Evolutionary conservation across 2,329 filamentous ascomycete genomes (phyloP), one percentile per base, ranked within the genome.

Genomic region (Pseudogymnoascus destructans): DNA sequence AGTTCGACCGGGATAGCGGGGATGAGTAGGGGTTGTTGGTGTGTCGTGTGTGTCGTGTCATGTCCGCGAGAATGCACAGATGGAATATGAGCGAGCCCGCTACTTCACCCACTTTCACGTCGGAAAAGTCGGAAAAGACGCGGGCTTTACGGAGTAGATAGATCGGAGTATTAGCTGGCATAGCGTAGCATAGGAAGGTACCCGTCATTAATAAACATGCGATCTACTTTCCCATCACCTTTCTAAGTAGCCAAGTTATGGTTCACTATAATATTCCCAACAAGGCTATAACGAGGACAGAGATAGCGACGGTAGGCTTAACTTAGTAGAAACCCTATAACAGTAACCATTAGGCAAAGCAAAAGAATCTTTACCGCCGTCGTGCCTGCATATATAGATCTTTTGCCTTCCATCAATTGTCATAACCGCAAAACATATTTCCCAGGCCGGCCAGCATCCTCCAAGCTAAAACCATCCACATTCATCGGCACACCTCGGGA

Each of bases 1-100:
- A 92, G 67, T 77, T 64, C 19, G 57, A 60, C 13, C 30, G 61
- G 59, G 36, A 54, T 15, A 57, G 23, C 4, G 23, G 35, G 15
- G 58, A 42, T 2, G 55, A 57, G 32, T 25, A 27, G 15, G 11
- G n/a, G 13, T 3, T 8, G 19, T 3, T 23, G 40, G 21, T 11
- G 21, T 21, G 38, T 23, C 2, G 1, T 23, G 11, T n/a, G n/a
- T n/a, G n/a, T n/a, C n/a, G n/a, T n/a, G n/a, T n/a, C n/a, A n/a
- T n/a, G n/a, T n/a, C n/a, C n/a, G n/a, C n/a, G n/a, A 46, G 19
- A 46, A 7, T 46, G 40, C 21, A 25, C 21, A n/a, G 38, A 21
- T 46, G 21, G 21, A 25, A 10, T 13, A 23, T 46, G 21, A 46
- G 40, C 40, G 5, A 46, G 40, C 40, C 21, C 9, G 25, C 19